Percentiles rank a stretch among this genome's conserved stretches.
Evolutionary conservation across 192 early-diverging fungal genomes (phyloP).

Genomic region (Coemansia sp.): DNA sequence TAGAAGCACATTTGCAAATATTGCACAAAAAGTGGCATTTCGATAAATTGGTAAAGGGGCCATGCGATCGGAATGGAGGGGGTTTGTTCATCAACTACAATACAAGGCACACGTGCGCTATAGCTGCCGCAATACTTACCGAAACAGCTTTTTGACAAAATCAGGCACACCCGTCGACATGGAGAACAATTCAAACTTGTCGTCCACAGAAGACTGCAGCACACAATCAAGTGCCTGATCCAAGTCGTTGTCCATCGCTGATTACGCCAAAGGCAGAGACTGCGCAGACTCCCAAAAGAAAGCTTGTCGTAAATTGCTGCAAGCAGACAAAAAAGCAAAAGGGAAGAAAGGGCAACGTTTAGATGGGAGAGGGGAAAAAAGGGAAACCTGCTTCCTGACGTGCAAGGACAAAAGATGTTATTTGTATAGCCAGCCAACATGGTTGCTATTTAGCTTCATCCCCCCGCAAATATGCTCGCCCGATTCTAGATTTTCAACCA

Average conservation of each 20-base stretch:
- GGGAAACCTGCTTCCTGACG: background rate
- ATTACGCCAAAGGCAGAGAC: background rate
- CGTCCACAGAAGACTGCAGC: conserved; percentile 30
- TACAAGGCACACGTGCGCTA: background rate
- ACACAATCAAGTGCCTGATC: conserved; percentile 32
- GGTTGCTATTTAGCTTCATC: background rate
- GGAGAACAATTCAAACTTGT: conserved; percentile 49
- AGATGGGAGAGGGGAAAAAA: background rate
- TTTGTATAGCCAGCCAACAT: conserved; percentile 9
- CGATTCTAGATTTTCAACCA: background rate
- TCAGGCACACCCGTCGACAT: conserved; percentile 53
- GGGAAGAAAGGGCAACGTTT: background rate
- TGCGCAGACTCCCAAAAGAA: background rate
- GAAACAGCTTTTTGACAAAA: conserved; percentile 54
- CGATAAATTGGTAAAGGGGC: background rate
- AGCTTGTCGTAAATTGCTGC: background rate
- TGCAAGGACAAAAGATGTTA: background rate
- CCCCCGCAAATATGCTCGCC: conserved; percentile 1
- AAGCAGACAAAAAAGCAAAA: background rate
- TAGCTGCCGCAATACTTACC: conserved; percentile 18
- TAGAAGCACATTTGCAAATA: conserved; percentile 16
- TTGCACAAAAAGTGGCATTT: background rate
- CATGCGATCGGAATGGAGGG: background rate
- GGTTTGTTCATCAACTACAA: background rate
- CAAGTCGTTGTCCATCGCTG: conserved; percentile 25